Base-by-base conservation (phyloP, 371 early-diverging fungal genomes). In the Chytridium lagenaria region DNA sequence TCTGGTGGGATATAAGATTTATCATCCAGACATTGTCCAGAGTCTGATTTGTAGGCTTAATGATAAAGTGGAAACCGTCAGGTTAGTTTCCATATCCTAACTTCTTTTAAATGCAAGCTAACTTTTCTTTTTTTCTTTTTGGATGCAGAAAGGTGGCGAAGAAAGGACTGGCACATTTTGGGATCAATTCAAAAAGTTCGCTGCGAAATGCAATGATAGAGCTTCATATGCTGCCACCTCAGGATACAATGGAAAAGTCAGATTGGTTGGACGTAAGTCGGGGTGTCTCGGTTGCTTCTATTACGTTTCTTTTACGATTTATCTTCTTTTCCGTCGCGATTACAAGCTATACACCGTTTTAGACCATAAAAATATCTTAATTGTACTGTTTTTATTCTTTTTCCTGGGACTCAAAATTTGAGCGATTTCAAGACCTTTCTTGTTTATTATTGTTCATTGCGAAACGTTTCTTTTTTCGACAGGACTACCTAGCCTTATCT, bases 1-100 rank as follows among this genome's bases (percentile, higher is more conserved):
- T 40, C 65, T 82, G n/a, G 78, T 70, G 1, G 77, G 71, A 31
- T 84, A 82, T 67, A 68, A 71, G n/a, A 59, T 78, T 7, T 75
- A 74, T 49, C 73, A 76, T 74, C 72, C 76, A 3, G 73, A 80
- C 12, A 72, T 82, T 33, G 49, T 81, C 15, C 69, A 73, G 22
- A 76, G 76, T 0, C 50, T 83, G 16, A 75, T 84, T 36, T 49
- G 63, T 0, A 55, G 76, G 38, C 67, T 84, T 66, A 67, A 64
- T 28, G 85, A 84, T 71, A 38, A 68, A 33, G 39, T 65, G 52
- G 76, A 72, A 22, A 69, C 59, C 0, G 84, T 83, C 31, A 50
- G 79, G 78, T 81, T 40, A 28, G 70, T 37, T 2, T 12, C 2
- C n/a, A 38, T 34, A 12, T 66, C 12, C 50, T 19, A 10, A n/a